Evolutionary conservation across 2,329 filamentous ascomycete species (phyloP), one percentile per base, ranked within the genome.

Genomic region (Aspergillus brunneoviolaceus): DNA sequence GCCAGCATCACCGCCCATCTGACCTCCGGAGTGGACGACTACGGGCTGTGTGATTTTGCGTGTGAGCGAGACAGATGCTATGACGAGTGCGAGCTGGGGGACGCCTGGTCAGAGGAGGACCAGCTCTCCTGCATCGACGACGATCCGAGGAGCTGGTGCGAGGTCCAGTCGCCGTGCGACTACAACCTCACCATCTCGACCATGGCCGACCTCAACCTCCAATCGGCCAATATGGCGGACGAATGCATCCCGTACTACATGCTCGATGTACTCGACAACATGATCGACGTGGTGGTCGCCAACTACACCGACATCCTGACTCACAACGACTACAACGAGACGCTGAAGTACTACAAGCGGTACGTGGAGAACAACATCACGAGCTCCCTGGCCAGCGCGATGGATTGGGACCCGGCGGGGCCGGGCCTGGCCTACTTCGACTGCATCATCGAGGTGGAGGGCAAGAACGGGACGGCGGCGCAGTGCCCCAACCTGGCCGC

Each of bases 251-350:
- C 16, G 5, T 53, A 53, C 33, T 27, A 53, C 19, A 53, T 42
- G 51, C 33, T 53, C 31, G 42, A 33, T 3, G 33, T 53, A 1
- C 25, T 42, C 6, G 25, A 45, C 31, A 27, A 42, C 4, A 21
- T 53, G 31, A n/a, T 53, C 3, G 51, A 53, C 31, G 51, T 23
- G 33, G 19, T 53, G 19, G 33, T 53, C 10, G 19, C 51, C 33
- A 53, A 53, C 51, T 53, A 53, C 21, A 53, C 51, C 9, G 51
- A 53, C 2, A 42, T 53, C 11, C 35, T 53, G 19, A n/a, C 29
- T n/a, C 16, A 53, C 51, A 53, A 53, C 19, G 42, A 53, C 19
- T 53, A 53, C 51, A 53, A 45, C 51, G 42, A 53, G 19, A 53
- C 51, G n/a, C 19, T 53, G 1, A 42, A 53, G 51, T 53, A 42